phyloP scores from a whole-genome alignment of 805 yeast genomes.

The Blastobotrys peoriensis region DNA sequence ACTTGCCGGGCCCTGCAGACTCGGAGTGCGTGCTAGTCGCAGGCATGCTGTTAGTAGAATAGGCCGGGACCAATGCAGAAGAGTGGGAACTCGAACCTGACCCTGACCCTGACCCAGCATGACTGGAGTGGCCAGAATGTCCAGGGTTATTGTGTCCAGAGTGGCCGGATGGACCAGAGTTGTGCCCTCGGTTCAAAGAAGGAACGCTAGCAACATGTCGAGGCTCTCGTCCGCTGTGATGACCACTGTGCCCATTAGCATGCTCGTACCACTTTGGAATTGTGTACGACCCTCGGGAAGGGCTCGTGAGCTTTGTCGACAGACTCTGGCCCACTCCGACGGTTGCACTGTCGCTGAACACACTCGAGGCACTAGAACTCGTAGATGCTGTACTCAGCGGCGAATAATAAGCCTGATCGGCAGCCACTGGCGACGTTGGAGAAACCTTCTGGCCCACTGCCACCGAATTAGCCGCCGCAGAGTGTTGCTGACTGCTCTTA shows the following conservation, averaged over 20 bases:
- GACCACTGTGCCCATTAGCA: conserved; percentile 9
- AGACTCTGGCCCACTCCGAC: not conserved
- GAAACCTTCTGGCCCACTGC: not conserved
- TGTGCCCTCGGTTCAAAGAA: too few species aligned
- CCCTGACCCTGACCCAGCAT: too few species aligned
- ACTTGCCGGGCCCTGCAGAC: not conserved
- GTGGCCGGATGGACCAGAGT: too few species aligned
- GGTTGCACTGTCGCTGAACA: not conserved
- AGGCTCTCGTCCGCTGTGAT: too few species aligned
- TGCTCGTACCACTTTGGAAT: conserved; percentile 24
- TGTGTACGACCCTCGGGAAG: conserved; percentile 19
- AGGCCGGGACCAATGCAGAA: too few species aligned
- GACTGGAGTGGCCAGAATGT: too few species aligned
- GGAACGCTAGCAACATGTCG: too few species aligned
- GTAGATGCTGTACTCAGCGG: conserved; percentile 2
- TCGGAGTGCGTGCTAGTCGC: too few species aligned
- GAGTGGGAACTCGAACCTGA: too few species aligned
- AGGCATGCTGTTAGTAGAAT: too few species aligned
- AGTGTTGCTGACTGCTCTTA: conserved; percentile 1
- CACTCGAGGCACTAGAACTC: conserved; percentile 1
- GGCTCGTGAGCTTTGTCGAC: conserved; percentile 2
- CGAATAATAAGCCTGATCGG: conserved; percentile 1
- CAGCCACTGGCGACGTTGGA: not conserved
- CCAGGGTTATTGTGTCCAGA: too few species aligned
- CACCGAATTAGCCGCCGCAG: not conserved